Percentiles rank a stretch among this genome's conserved stretches.
Conservation (phyloP, 495 filamentous ascomycete species). For the Extremus antarcticus region DNA sequence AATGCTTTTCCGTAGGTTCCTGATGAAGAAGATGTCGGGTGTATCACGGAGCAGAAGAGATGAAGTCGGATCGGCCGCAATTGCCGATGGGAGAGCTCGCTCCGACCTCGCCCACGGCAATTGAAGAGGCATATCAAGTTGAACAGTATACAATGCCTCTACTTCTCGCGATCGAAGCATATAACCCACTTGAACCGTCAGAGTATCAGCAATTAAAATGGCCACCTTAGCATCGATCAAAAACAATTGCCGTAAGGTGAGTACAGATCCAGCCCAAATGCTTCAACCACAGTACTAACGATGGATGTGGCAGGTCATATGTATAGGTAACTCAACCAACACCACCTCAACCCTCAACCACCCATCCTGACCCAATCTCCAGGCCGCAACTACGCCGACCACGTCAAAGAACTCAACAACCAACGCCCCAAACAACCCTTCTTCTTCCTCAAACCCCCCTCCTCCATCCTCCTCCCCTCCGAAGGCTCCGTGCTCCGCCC, state of each 20-base stretch:
- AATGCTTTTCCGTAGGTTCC: no score
- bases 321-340: conserved; percentile 43
- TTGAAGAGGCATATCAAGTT: not conserved
- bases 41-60: no score
- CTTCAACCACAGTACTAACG: not conserved
- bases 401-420: conserved; percentile 86
- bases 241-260: conserved; percentile 17
- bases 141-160: not conserved
- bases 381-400: conserved; percentile 83
- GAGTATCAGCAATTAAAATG: not conserved
- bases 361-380: not conserved
- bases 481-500: conserved; percentile 77
- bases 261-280: not conserved
- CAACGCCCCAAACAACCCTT: conserved; percentile 80
- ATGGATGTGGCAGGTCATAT: conserved; percentile 54
- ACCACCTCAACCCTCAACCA: not conserved
- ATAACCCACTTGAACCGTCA: not conserved
- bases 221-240: conserved; percentile 8
- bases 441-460: conserved; percentile 94
- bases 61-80: not conserved
- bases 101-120: not conserved
- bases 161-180: not conserved
- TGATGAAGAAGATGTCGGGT: no score
- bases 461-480: conserved; percentile 65
- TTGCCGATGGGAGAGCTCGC: not conserved